Conservation (phyloP, 75 land plant genomes). For the Cryptomeria japonica region DNA sequence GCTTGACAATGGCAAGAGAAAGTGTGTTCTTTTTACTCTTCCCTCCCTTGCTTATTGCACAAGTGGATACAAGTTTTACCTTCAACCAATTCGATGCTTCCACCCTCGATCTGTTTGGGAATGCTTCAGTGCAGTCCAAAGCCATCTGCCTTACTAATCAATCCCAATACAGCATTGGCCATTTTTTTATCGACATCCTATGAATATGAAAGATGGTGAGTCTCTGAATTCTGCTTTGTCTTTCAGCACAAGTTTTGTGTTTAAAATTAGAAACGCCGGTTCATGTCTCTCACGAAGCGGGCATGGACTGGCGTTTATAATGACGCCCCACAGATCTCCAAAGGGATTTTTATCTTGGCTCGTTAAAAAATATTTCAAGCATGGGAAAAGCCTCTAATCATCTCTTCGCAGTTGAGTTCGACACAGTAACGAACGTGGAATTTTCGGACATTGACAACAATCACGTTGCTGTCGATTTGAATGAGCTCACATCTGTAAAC, state of each 20-base stretch:
- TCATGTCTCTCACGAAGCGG: background rate
- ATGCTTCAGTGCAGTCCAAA: no score
- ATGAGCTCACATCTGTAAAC: background rate
- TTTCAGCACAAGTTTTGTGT: constrained; percentile 8
- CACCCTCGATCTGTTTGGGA: no score
- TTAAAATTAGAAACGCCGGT: background rate
- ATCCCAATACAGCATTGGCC: no score
- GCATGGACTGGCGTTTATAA: constrained; percentile 11
- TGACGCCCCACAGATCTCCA: background rate
- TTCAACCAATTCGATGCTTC: no score
- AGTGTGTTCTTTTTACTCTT: no score
- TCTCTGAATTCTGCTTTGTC: background rate
- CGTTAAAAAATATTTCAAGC: constrained; percentile 1
- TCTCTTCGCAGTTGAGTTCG: constrained; percentile 25
- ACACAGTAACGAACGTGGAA: background rate
- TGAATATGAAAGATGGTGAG: no score
- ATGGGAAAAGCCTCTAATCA: constrained; percentile 9
- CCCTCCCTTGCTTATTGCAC: no score
- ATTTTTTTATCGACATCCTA: no score
- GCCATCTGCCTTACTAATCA: no score
- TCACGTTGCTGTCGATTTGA: constrained; percentile 24
- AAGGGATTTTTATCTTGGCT: constrained; percentile 13
- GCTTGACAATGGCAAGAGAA: no score
- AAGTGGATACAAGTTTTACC: no score
- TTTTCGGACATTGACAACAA: constrained; percentile 9